These are phyloP conservation scores for Sporisorium graminicola DNA, from an alignment of 1,284 basidiomycete genomes.

Conservation along the genomic window DNA sequence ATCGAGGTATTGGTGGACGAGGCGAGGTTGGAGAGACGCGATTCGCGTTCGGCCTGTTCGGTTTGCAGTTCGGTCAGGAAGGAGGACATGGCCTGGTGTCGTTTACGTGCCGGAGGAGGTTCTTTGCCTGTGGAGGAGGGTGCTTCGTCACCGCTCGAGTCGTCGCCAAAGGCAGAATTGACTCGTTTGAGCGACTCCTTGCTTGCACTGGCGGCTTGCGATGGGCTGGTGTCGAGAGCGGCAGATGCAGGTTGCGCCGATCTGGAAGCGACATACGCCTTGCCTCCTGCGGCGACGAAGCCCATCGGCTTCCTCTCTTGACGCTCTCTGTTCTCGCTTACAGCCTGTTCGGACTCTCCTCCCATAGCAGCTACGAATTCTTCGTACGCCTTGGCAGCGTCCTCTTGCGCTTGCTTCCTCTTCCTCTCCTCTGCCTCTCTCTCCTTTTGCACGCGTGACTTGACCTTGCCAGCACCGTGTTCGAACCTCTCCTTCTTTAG, in stretches of 20 bases:
- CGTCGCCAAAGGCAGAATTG: constrained; percentile 37
- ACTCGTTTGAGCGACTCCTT: constrained; percentile 15
- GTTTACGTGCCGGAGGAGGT: constrained; percentile 34
- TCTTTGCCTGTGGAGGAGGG: constrained; percentile 13
- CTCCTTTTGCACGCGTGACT: constrained; percentile 56
- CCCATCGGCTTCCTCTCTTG: constrained; percentile 12
- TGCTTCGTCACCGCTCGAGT: constrained; percentile 23
- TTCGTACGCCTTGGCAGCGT: constrained; percentile 55
- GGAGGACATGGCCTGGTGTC: constrained; percentile 48
- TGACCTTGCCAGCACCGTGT: constrained; percentile 43
- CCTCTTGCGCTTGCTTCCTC: constrained; percentile 51
- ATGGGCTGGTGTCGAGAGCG: background rate
- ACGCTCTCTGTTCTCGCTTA: background rate
- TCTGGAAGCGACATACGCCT: constrained; percentile 33
- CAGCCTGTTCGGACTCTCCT: constrained; percentile 15
- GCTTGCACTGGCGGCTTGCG: background rate
- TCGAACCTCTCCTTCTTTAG: constrained; percentile 46
- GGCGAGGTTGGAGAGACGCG: constrained; percentile 73
- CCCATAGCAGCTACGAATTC: constrained; percentile 61
- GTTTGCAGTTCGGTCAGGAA: constrained; percentile 57
- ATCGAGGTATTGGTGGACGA: constrained; percentile 37
- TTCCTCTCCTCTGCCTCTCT: constrained; percentile 59
- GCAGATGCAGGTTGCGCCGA: background rate
- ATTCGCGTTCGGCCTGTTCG: constrained; percentile 89
- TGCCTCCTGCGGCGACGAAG: constrained; percentile 56